These are phyloP conservation scores for Ophiostoma montium DNA, from an alignment of 2,329 filamentous ascomycete species.

Conservation along the genomic window DNA sequence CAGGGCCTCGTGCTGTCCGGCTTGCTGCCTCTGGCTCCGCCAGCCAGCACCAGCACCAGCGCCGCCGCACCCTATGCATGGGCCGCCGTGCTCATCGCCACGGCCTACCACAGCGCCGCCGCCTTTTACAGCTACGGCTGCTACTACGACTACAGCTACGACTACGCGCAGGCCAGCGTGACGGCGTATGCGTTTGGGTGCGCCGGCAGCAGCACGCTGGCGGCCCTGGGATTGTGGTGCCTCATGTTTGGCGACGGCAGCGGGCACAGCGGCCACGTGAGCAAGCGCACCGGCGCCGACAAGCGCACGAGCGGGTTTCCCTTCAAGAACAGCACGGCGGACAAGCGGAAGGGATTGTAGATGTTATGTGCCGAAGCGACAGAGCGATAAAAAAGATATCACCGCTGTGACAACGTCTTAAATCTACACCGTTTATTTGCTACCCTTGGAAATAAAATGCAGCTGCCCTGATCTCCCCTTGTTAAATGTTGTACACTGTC, in stretches of 20 bases:
- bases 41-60: constrained; percentile 30
- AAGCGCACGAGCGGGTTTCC: constrained; percentile 28
- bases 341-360: constrained; percentile 17
- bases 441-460: not conserved
- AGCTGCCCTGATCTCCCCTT: not conserved
- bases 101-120: constrained; percentile 46
- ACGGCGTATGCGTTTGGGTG: constrained; percentile 45
- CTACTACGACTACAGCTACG: constrained; percentile 43
- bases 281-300: constrained; percentile 25
- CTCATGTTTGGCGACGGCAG: constrained; percentile 27
- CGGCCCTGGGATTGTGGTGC: constrained; percentile 50
- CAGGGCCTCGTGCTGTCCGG: constrained; percentile 57
- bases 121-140: constrained; percentile 57
- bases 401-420: not conserved
- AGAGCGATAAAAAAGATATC: not conserved
- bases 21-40: constrained; percentile 42
- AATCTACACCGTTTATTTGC: not conserved
- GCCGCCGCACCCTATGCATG: constrained; percentile 49
- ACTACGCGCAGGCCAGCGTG: constrained; percentile 41
- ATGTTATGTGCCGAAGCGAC: not conserved
- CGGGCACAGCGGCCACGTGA: constrained; percentile 16
- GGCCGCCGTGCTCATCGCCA: constrained; percentile 52
- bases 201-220: constrained; percentile 39
- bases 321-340: constrained; percentile 23
- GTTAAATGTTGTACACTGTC: not conserved